These are phyloP conservation scores for Mycena capillaripes DNA, from an alignment of 768 basidiomycete genomes.

Conservation along the genomic window DNA sequence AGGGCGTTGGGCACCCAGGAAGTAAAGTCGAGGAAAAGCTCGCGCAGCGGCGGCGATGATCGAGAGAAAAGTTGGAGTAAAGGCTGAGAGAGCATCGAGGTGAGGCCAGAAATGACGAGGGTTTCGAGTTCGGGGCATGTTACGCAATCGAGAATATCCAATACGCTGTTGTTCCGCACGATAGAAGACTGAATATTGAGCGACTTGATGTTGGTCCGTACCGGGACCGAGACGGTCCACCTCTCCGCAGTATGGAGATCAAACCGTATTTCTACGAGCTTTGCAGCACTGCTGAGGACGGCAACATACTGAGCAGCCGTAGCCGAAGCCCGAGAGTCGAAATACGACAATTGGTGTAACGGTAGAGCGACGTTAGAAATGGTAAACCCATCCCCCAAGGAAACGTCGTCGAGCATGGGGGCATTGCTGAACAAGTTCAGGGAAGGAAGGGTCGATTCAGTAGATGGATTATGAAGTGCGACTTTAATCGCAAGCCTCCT, in stretches of 20 bases:
- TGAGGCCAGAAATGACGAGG: background rate
- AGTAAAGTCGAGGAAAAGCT: constrained; percentile 4
- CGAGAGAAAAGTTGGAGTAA: constrained; percentile 1
- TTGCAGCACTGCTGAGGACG: background rate
- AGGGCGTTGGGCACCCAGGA: background rate
- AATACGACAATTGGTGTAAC: constrained; percentile 8
- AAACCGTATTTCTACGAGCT: background rate
- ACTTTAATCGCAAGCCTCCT: constrained; percentile 13
- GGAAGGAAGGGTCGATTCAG: background rate
- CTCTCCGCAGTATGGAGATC: background rate
- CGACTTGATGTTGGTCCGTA: constrained; percentile 6
- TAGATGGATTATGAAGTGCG: background rate
- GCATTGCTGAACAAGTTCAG: constrained; percentile 8
- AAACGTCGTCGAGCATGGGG: constrained; percentile 9
- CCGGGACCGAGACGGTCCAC: background rate
- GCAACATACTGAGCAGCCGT: background rate
- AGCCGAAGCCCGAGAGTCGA: background rate
- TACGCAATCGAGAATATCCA: constrained; percentile 2
- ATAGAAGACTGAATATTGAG: background rate
- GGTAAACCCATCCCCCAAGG: background rate
- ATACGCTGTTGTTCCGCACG: background rate
- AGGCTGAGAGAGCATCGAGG: background rate
- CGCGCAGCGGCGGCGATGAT: constrained; percentile 3
- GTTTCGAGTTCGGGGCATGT: constrained; percentile 14
- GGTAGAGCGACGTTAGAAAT: background rate